phyloP scores from a whole-genome alignment of 2,329 filamentous ascomycete genomes.

The Colletotrichum spinosum region DNA sequence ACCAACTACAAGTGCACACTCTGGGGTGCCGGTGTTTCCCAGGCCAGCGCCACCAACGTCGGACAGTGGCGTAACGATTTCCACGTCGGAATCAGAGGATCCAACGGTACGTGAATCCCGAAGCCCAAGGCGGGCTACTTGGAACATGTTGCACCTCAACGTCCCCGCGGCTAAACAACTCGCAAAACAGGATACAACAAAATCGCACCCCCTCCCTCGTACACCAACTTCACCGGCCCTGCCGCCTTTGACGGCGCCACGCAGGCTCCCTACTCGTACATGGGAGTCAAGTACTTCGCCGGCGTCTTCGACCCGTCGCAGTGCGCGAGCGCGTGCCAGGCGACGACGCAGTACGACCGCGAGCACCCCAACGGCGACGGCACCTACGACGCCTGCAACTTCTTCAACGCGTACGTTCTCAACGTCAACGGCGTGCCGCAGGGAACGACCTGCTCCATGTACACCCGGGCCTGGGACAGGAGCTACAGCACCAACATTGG shows the following conservation, averaged over 20 bases:
- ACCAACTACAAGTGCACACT: conserved; percentile 29
- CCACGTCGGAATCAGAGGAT: conserved; percentile 34
- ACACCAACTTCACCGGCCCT: background rate
- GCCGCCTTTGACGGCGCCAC: conserved; percentile 8
- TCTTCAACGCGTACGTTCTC: conserved; percentile 31
- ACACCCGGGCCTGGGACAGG: conserved; percentile 25
- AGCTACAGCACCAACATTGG: conserved; percentile 33
- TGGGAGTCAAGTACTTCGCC: conserved; percentile 17
- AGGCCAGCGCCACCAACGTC: conserved; percentile 24
- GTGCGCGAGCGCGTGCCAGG: conserved; percentile 25
- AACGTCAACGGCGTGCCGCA: conserved; percentile 14
- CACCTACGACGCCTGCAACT: conserved; percentile 32
- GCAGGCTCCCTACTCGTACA: conserved; percentile 19
- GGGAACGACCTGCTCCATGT: conserved; percentile 29
- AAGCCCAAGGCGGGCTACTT: no score
- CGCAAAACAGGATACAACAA: conserved; percentile 15
- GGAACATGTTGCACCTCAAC: no score
- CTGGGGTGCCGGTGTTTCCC: conserved; percentile 9
- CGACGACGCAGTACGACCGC: conserved; percentile 19
- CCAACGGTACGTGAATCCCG: conserved; percentile 25
- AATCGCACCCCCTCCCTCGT: background rate
- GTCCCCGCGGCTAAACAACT: background rate
- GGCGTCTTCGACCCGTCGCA: conserved; percentile 15
- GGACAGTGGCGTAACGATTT: conserved; percentile 35
- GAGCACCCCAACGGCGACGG: conserved; percentile 21